Evolutionary conservation across 2,329 filamentous ascomycete species (phyloP).

Genomic region (Exophiala oligosperma): DNA sequence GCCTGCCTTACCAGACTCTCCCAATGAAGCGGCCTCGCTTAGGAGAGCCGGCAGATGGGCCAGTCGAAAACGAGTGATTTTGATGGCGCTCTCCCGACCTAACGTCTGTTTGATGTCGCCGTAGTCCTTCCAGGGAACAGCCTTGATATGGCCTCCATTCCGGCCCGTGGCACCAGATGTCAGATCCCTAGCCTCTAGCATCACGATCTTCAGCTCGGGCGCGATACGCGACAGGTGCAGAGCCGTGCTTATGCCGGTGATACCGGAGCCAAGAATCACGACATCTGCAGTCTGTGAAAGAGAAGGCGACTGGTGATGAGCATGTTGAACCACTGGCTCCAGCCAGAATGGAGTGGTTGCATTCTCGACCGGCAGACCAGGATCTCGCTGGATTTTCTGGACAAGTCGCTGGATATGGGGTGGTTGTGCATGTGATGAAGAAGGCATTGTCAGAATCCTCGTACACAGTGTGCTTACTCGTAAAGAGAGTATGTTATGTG

Average conservation of each 20-base stretch:
- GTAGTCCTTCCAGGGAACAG: conserved; percentile 20
- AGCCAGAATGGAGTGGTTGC: conserved; percentile 36
- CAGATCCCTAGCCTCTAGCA: conserved; percentile 38
- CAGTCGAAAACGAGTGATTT: conserved; percentile 31
- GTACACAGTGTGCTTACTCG: no score
- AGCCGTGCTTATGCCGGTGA: conserved; percentile 36
- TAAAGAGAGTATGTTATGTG: no score
- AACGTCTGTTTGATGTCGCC: conserved; percentile 11
- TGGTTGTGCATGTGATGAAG: no score
- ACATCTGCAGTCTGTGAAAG: conserved; percentile 32
- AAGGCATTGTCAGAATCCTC: no score
- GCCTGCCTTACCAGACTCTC: conserved; percentile 24
- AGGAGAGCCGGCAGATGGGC: conserved; percentile 20
- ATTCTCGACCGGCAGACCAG: background rate
- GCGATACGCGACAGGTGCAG: conserved; percentile 34
- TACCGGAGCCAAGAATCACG: conserved; percentile 39
- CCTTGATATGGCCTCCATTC: conserved; percentile 38
- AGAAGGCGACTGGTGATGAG: conserved; percentile 19
- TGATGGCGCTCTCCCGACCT: conserved; percentile 21
- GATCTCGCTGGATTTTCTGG: conserved; percentile 34
- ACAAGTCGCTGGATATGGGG: no score
- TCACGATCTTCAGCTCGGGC: conserved; percentile 31
- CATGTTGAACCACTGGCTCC: conserved; percentile 30
- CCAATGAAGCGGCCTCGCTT: conserved; percentile 15
- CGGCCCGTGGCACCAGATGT: conserved; percentile 40